A percentile compares a stretch with the other conserved stretches of the same genome.
Evolutionary conservation across 208 protist species (phyloP).

Genomic region (Wallacemonas sp.): DNA sequence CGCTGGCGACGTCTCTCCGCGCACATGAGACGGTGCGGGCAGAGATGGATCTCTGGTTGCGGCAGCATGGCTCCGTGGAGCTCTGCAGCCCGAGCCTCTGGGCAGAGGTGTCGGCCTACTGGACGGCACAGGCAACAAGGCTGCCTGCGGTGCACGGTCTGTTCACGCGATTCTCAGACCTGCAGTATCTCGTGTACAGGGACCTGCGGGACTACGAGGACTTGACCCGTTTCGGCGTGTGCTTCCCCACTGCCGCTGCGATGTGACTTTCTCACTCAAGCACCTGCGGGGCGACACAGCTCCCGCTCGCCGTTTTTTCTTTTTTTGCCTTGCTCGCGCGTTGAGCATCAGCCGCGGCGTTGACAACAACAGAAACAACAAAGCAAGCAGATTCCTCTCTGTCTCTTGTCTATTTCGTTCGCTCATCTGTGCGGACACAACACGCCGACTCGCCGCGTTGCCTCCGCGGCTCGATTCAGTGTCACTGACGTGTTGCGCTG

Average conservation of each 20-base stretch:
- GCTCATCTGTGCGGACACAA: no score
- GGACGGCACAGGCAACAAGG: background rate
- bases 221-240: background rate
- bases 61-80: background rate
- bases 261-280: background rate
- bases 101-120: background rate
- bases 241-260: background rate
- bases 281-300: constrained; percentile 11
- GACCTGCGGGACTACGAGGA: constrained; percentile 3
- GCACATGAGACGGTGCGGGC: background rate
- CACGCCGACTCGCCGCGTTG: no score
- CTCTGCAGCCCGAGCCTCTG: background rate
- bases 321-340: no score
- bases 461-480: no score
- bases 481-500: no score
- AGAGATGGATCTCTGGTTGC: background rate
- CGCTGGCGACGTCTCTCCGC: background rate
- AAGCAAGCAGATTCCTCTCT: no score
- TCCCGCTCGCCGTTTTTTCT: no score
- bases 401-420: no score
- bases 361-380: no score
- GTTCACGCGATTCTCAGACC: background rate
- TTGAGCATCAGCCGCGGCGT: no score
- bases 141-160: background rate
- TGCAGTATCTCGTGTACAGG: background rate